Evolutionary conservation across 2,329 filamentous ascomycete genomes (phyloP).

Genomic region (Albophoma yamanashiensis): DNA sequence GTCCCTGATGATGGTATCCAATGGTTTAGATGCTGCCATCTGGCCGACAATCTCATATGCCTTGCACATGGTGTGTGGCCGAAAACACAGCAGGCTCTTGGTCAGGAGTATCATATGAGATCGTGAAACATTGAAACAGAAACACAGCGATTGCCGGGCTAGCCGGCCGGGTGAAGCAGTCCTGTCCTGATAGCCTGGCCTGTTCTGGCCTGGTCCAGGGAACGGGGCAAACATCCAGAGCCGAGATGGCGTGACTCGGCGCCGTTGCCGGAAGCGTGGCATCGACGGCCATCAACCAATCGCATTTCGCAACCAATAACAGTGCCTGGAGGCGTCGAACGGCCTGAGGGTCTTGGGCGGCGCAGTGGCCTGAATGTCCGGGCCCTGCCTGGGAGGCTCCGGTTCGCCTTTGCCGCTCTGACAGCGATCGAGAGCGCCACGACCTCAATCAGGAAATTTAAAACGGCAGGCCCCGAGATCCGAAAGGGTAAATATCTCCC

Average conservation of each 20-base stretch:
- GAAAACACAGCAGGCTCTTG: not conserved
- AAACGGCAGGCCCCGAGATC: not conserved
- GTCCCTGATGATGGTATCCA: not conserved
- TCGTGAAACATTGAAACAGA: not conserved
- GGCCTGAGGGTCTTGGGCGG: not conserved
- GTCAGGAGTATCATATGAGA: not conserved
- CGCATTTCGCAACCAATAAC: constrained; percentile 1
- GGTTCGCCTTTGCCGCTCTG: not conserved
- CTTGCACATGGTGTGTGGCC: not conserved
- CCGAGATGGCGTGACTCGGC: constrained; percentile 1
- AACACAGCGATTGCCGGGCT: not conserved
- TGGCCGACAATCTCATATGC: not conserved
- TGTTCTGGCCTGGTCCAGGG: not conserved
- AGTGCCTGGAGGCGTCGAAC: not conserved
- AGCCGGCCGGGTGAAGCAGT: not conserved
- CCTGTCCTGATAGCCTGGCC: not conserved
- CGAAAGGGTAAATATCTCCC: not conserved
- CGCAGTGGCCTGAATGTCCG: not conserved
- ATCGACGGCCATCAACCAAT: not conserved
- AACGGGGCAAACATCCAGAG: not conserved
- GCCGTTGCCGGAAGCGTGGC: not conserved
- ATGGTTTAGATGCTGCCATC: not conserved
- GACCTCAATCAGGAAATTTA: not conserved
- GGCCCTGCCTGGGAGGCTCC: not conserved
- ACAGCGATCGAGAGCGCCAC: not conserved